Conservation (phyloP, 129 eudicot genomes). For the Escallonia herrerae region DNA sequence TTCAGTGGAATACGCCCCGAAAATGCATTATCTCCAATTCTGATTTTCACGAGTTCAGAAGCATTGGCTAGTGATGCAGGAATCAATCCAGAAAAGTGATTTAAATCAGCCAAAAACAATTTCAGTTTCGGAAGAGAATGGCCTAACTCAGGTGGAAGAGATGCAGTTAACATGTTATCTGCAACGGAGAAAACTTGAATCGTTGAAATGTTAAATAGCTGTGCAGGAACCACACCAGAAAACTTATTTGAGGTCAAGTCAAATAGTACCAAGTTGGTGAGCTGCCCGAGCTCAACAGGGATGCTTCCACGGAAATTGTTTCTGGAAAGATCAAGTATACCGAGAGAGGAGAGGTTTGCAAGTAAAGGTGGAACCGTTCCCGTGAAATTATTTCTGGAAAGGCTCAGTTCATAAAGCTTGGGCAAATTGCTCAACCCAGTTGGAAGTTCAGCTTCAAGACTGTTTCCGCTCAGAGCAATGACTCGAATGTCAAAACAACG, state of each 20-base stretch:
- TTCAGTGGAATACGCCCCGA: neutral
- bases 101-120: neutral
- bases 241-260: constrained; percentile 14
- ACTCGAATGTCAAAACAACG: constrained; percentile 17
- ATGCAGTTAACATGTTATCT: neutral
- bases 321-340: neutral
- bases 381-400: constrained; percentile 12
- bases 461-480: constrained; percentile 21
- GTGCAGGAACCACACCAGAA: constrained; percentile 13
- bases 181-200: neutral
- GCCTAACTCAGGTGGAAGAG: neutral
- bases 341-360: constrained; percentile 21
- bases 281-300: constrained; percentile 17
- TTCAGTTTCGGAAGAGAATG: neutral
- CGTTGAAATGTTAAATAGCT: neutral
- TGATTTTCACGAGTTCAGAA: neutral
- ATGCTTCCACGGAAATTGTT: constrained; percentile 26
- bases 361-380: constrained; percentile 26
- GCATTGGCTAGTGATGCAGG: constrained; percentile 1
- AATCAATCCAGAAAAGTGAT: constrained; percentile 1
- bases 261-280: constrained; percentile 6
- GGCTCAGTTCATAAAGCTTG: constrained; percentile 10
- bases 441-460: constrained; percentile 19
- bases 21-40: neutral
- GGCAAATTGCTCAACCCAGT: constrained; percentile 10